Base-by-base conservation (phyloP, 78 protist genomes). In the Mantamonas sphyraenae region DNA sequence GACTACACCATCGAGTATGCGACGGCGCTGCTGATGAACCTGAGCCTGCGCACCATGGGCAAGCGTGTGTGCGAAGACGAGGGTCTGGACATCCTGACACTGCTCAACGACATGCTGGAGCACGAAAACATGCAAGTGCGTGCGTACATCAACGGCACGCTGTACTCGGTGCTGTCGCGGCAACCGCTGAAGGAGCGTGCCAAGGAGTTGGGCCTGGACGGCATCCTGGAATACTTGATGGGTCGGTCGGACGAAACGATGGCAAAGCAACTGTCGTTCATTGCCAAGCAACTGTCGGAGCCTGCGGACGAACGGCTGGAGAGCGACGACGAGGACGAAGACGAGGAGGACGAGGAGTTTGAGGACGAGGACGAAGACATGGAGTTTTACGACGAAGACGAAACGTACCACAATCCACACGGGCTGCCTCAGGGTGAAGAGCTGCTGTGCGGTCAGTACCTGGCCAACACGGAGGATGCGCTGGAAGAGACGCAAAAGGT, bases 11-110 rank as follows among this genome's bases (percentile, higher is more conserved):
- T 56, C 57, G 74, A 68, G 64, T 68, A 68, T 64, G 74, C 37
- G 20, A 38, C 74, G 24, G 74, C 74, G 55, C 58, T 68, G 51
- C 64, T 68, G 50, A 68, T 68, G 74, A 68, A 68, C 37, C 74
- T 68, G 10, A 35, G 64, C 17, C 64, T 68, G 28, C 74, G 74
- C 35, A 1, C 55, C 4, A 64, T 22, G 30, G 74, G 74, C 28
- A 33, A 26, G 37, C 53, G 37, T n/a, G 7, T 0, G 61, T 51
- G 65, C 51, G 64, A 5, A 0, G 64, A 1, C 24, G 28, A 28
- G 3, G 34, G 0, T 20, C 45, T 30, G 28, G 61, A 39, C 38
- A 26, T 51, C 39, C 38, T 68, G 19, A 5, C 38, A 12, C 55
- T 56, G 55, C 74, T 68, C 57, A 45, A 17, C 26, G 40, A 55